phyloP scores from a whole-genome alignment of 1,139 yeast genomes.

The Diutina sp. region DNA sequence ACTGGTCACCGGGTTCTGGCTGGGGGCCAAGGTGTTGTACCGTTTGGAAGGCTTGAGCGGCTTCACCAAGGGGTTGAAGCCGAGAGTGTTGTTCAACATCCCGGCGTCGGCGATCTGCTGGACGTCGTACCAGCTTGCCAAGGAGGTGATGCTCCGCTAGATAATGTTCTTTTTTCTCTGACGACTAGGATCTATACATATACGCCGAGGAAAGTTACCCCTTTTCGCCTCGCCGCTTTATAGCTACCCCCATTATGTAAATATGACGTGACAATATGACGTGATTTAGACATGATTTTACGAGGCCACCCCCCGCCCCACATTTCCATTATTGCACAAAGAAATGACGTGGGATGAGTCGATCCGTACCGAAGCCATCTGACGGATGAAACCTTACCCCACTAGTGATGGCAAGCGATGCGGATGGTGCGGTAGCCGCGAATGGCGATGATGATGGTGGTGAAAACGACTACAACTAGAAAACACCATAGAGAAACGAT shows the following conservation, averaged over 20 bases:
- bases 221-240: not conserved
- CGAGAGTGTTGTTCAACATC: slow-evolving; percentile 85
- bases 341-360: too few species aligned
- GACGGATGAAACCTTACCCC: too few species aligned
- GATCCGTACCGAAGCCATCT: too few species aligned
- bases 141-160: slow-evolving; percentile 34
- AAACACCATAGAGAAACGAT: too few species aligned
- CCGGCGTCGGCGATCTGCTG: slow-evolving; percentile 97
- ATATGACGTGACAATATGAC: not conserved
- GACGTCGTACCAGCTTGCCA: slow-evolving; percentile 98
- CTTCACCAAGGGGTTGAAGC: slow-evolving; percentile 76
- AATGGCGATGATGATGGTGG: too few species aligned
- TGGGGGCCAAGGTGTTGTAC: slow-evolving; percentile 63
- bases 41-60: slow-evolving; percentile 55
- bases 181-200: not conserved
- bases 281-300: not conserved
- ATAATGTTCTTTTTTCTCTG: not conserved
- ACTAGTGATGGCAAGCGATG: too few species aligned
- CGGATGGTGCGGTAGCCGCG: too few species aligned
- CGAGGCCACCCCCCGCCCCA: not conserved
- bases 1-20: slow-evolving; percentile 52
- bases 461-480: too few species aligned
- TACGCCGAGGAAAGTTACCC: not conserved
- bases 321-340: too few species aligned
- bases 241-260: not conserved